A percentile compares a stretch with the other conserved stretches of the same genome.
phyloP scores from a whole-genome alignment of 176 grass and related monocot genomes.

The Avena sativa region DNA sequence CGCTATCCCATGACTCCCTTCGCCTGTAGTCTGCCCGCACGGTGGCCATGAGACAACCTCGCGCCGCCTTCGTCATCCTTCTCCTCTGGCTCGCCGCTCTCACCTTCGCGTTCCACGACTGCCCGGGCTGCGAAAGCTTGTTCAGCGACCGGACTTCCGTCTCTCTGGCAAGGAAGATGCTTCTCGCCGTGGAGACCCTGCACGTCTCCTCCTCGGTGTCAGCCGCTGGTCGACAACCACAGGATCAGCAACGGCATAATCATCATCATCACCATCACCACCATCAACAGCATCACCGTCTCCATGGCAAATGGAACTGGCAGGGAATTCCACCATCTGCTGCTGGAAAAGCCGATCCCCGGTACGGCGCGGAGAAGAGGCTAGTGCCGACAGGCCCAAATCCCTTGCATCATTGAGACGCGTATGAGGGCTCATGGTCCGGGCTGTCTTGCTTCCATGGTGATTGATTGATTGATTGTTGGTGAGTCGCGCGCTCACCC shows the following conservation, averaged over 20 bases:
- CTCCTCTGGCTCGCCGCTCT: constrained; percentile 71
- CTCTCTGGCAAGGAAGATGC: constrained; percentile 48
- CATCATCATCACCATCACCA: neutral
- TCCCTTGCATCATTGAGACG: constrained; percentile 74
- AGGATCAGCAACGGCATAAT: neutral
- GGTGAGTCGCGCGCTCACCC: constrained; percentile 39
- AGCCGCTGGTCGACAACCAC: neutral
- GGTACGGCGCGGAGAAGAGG: constrained; percentile 76
- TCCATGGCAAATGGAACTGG: constrained; percentile 32
- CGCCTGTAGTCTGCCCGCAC: constrained; percentile 19
- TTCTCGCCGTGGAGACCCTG: constrained; percentile 36
- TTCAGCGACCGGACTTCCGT: neutral
- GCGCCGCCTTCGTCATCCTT: neutral
- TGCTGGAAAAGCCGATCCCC: constrained; percentile 43
- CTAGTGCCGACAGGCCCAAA: constrained; percentile 75
- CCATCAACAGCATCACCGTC: constrained; percentile 6
- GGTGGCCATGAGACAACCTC: constrained; percentile 68
- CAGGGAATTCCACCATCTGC: constrained; percentile 20
- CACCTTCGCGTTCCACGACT: constrained; percentile 59
- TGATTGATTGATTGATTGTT: neutral
- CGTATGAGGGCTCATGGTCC: neutral
- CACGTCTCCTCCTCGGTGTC: constrained; percentile 3
- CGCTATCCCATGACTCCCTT: constrained; percentile 39
- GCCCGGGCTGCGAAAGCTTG: neutral
- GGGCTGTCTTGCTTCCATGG: neutral